Base-by-base conservation (phyloP, 441 rosid species). In the Populus hybrid region DNA sequence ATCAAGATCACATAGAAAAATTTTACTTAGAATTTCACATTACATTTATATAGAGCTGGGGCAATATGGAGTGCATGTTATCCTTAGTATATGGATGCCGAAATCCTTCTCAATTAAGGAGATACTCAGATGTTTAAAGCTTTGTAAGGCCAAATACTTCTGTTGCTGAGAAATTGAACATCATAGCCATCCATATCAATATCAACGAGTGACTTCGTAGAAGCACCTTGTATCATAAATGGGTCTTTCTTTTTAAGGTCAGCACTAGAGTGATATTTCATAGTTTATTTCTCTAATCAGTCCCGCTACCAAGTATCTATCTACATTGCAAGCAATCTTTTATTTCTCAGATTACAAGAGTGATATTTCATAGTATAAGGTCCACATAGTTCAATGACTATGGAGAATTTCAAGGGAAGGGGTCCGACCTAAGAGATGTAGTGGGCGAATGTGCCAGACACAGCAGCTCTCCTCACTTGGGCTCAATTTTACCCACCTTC, bases 391-490 rank as follows among this genome's bases (percentile, higher is more conserved):
- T 34, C 34, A 76, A 65, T 40, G 73, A 75, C 32, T 14, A 16
- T 0, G 30, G 19, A 53, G 6, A 50, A 68, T 64, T 34, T n/a
- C 50, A 68, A 71, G 63, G 69, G 34, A 72, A 11, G 85, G 74
- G 28, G 75, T 79, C 80, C 80, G 78, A 84, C 84, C 82, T 78
- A 84, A 80, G 42, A 26, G 36, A 68, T 24, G 76, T 16, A 35
- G 66, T 34, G 32, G 77, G 78, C 67, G 50, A 59, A 23, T 24
- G 63, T 78, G 75, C 67, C 76, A 75, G 23, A 66, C 75, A 65
- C 35, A 80, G 84, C 79, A 84, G 77, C 78, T 77, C 79, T 79
- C 85, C 75, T 87, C 79, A 79, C 24, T 83, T 80, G 72, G 83
- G 74, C 26, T 80, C 59, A 77, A 35, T 68, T 77, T 80, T 83